Base-by-base conservation (phyloP, 1,284 basidiomycete genomes). In the Heterobasidion irregulare region DNA sequence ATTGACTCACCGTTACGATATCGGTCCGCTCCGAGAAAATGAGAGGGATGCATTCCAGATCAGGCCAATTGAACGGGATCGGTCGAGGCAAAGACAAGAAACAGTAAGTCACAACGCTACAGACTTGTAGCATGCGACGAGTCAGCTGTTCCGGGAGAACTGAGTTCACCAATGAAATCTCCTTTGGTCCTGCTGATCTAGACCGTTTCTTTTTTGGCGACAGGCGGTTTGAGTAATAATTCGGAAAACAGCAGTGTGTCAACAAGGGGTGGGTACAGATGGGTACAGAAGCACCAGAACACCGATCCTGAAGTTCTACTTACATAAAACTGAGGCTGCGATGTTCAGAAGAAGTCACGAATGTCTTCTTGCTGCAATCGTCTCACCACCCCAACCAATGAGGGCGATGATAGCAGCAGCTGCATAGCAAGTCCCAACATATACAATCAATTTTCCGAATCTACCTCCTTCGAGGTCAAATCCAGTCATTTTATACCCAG, bases 351-450 rank as follows among this genome's bases (percentile, higher is more conserved):
- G 38, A n/a, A 41, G 38, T 26, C 26, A 26, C 4, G 26, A 26
- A 26, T n/a, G 38, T 5, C 12, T n/a, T n/a, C 38, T 41, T 7
- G 38, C 10, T n/a, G 38, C n/a, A n/a, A 44, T 38, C n/a, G 12
- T 52, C 9, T 55, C 54, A 12, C 54, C 44, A 13, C 48, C 44
- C 54, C 54, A 69, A 5, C 68, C 69, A 19, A 64, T 33, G 6
- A 62, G 51, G 6, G 65, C 61, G 8, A 71, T 50, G 4, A 66
- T 52, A 3, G 70, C 65, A 6, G 69, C 70, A 10, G 62, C 66
- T 15, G 70, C 72, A 56, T 72, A 72, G 54, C 69, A 70, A 1
- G 63, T 64, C 2, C 71, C 71, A 16, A 68, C 65, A 56, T 70
- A 73, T 2, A 72, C 47, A 33, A 73, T 72, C 63, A 72, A 63